A percentile compares a stretch with the other conserved stretches of the same genome.
Conservation (phyloP, 2,329 filamentous ascomycete genomes). For the Calonectria ilicicola region DNA sequence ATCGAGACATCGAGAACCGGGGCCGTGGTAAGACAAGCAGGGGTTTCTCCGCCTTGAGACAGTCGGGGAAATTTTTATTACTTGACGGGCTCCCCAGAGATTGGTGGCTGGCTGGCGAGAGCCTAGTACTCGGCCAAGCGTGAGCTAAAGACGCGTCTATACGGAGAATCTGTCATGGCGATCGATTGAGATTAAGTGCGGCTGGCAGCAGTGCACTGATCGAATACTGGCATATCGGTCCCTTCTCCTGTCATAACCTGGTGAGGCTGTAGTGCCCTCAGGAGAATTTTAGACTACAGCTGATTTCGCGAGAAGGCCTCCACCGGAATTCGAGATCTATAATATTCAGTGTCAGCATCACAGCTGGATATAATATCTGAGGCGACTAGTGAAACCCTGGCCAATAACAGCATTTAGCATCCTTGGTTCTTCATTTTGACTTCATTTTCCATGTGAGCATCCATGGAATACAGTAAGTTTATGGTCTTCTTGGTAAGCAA, state of each 20-base stretch:
- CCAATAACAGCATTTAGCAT: background rate
- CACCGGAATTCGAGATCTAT: too few relatives aligned
- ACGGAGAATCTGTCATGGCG: background rate
- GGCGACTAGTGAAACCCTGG: background rate
- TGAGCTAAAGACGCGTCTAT: background rate
- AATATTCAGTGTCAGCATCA: too few relatives aligned
- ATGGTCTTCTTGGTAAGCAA: background rate
- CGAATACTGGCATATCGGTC: background rate
- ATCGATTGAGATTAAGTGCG: background rate
- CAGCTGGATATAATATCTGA: too few relatives aligned
- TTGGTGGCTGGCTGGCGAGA: background rate
- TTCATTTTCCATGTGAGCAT: background rate
- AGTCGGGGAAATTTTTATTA: background rate
- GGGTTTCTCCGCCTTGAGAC: background rate
- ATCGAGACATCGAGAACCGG: background rate
- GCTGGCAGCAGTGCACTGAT: background rate
- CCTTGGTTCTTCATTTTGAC: background rate
- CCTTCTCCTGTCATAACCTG: background rate
- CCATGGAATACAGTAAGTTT: background rate
- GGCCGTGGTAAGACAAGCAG: background rate
- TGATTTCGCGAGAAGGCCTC: background rate
- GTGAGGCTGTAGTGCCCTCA: background rate
- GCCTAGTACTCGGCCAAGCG: background rate
- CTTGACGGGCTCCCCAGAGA: background rate
- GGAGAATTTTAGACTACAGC: background rate